Evolutionary conservation across 2,329 filamentous ascomycete species (phyloP), one percentile per base, ranked within the genome.

Genomic region (Stachybotrys chartarum): DNA sequence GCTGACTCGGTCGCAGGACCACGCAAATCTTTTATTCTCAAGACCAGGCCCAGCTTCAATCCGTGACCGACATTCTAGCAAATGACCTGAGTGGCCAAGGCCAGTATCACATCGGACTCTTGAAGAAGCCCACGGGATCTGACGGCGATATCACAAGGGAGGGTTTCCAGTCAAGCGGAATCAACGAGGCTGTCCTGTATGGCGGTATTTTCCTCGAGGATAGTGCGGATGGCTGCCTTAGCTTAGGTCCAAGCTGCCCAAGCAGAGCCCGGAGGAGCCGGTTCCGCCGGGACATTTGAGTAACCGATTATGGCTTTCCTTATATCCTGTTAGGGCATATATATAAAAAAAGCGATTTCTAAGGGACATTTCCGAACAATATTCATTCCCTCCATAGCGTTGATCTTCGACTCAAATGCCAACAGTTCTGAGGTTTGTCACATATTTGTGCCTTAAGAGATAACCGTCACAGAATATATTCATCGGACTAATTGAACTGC

Each of bases 81-180:
- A 81, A 82, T 60, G 74, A 83, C 60, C 72, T 83, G 55, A 73
- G 74, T 46, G 83, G 83, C 6, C 75, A 78, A 54, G 83, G 83
- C 24, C 81, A 85, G 65, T 84, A 78, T 66, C 83, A 86, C 64
- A 78, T 86, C 53, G 83, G 83, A 42, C 64, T 85, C 1, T 70
- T 86, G 56, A 86, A 86, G 76, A 85, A 85, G 73, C 76, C 79
- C 6, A 74, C 78, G 51, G 72, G 78, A 54, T 59, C 66, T 39
- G 69, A 67, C 35, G 64, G 61, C 50, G 75, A 82, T 60, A 72
- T 81, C 45, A 73, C 72, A 49, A 75, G 75, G 63, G 64, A 72
- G 45, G 80, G 78, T 6, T 74, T 71, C 60, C 80, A 83, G 64
- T 70, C 72, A 57, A 59, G 68, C 10, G 73, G 69, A 30, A 76